phyloP scores from a whole-genome alignment of 345 rosid species.

The Euphorbia peplus region DNA sequence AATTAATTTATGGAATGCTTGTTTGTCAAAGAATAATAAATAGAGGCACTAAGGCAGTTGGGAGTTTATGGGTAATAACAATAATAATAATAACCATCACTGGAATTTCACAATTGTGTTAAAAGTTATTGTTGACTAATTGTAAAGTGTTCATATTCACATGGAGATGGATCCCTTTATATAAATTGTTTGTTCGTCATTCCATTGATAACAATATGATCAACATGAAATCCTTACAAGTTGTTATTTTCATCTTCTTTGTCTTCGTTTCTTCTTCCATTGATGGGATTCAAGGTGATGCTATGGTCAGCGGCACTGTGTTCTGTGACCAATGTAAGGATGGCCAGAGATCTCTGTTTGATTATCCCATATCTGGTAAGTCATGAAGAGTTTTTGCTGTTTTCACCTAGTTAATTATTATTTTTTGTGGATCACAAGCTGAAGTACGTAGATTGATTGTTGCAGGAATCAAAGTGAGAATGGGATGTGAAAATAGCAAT shows the following conservation, averaged over 20 bases:
- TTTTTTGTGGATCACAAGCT: no score
- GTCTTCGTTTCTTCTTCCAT: slow-evolving; percentile 47
- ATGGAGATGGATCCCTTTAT: neutral
- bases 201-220: neutral
- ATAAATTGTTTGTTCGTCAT: neutral
- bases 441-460: no score
- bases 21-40: slow-evolving; percentile 35
- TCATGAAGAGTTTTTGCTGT: no score
- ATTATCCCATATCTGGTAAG: slow-evolving; percentile 68
- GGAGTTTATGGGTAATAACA: slow-evolving; percentile 36
- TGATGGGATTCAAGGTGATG: slow-evolving; percentile 48
- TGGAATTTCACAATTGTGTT: slow-evolving; percentile 1
- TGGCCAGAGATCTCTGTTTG: slow-evolving; percentile 66
- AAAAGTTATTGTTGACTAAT: slow-evolving; percentile 13
- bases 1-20: neutral
- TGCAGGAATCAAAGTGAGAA: slow-evolving; percentile 59
- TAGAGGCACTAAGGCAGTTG: slow-evolving; percentile 58
- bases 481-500: slow-evolving; percentile 52
- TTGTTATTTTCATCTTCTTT: slow-evolving; percentile 36
- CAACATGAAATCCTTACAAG: slow-evolving; percentile 42
- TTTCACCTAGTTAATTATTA: no score
- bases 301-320: slow-evolving; percentile 66
- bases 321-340: slow-evolving; percentile 94
- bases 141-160: slow-evolving; percentile 2
- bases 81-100: slow-evolving; percentile 12